Evolutionary conservation across 768 basidiomycete genomes (phyloP), one percentile per base, ranked within the genome.

Genomic region (Porpolomopsis calyptriformis): DNA sequence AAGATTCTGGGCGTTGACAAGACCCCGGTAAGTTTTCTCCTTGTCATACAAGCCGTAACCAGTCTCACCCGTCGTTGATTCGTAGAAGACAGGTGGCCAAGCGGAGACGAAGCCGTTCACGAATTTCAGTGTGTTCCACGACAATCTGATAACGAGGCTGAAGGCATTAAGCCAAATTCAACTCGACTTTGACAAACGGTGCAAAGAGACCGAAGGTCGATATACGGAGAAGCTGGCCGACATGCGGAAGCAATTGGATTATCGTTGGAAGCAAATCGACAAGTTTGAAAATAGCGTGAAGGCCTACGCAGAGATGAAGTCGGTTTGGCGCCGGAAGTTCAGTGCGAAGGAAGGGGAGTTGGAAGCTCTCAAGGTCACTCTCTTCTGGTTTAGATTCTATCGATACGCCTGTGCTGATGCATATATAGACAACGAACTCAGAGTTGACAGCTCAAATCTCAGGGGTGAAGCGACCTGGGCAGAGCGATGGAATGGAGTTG

Each of bases 121-220:
- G 18, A 94, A 94, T 64, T 96, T 97, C 56, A 69, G 76, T 52
- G 82, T 91, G 45, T 96, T 99, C 72, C 88, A 94, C 54, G 92
- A 96, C 63, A 92, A 91, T 54, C 77, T 99, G 19, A 84, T 96
- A 57, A 77, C 80, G 1, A 78, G 93, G 10, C 71, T 99, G 23
- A 90, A 91, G 57, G 71, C 80, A 0, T 75, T 98, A 48, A 84
- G 78, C 45, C 80, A 88, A 52, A 85, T 97, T 27, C 83, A 90
- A 60, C 61, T 75, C 24, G 81, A 90, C 54, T 96, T 94, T 57
- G 92, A 97, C 57, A 85, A 79, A 57, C 77, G 85, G 9, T 71
- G 72, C 51, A 90, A 89, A 61, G 87, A 90, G 16, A 74, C 77
- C 0, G 94, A 97, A 55, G 64, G 64, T 3, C 72, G 72, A 19